These are phyloP conservation scores for Globisporangium irregulare DNA, from an alignment of 352 stramenopile genomes.

Conservation along the genomic window DNA sequence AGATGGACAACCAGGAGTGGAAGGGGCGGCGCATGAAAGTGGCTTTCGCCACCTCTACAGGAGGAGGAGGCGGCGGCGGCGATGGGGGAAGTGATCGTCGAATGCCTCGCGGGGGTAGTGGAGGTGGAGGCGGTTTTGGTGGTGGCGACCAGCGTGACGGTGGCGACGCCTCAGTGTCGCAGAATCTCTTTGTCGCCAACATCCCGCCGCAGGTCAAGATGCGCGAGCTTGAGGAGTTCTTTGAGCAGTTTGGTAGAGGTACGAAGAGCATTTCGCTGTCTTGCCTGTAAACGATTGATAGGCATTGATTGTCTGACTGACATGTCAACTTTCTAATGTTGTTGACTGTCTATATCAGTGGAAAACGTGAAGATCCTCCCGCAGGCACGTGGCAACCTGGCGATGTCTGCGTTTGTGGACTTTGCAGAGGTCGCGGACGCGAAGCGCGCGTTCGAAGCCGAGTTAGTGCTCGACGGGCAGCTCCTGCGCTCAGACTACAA, in stretches of 20 bases:
- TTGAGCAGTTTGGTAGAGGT: constrained; percentile 54
- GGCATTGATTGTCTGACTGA: background rate
- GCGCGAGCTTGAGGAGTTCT: constrained; percentile 51
- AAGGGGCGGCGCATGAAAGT: constrained; percentile 41
- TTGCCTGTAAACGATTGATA: background rate
- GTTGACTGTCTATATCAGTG: constrained; percentile 25
- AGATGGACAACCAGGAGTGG: constrained; percentile 55
- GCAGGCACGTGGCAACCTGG: constrained; percentile 32
- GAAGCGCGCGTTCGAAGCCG: constrained; percentile 39
- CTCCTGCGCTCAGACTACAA: constrained; percentile 57
- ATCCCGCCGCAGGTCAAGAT: constrained; percentile 64
- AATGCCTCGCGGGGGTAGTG: background rate
- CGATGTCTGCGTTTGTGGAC: constrained; percentile 70
- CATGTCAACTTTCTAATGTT: background rate
- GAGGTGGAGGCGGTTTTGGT: background rate
- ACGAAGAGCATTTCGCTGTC: background rate
- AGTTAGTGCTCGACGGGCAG: constrained; percentile 39
- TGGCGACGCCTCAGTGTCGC: constrained; percentile 20
- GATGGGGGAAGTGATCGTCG: constrained; percentile 1
- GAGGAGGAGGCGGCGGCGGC: background rate
- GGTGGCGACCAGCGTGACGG: background rate
- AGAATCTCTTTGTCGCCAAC: constrained; percentile 63
- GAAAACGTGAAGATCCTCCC: constrained; percentile 65
- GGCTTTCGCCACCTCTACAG: constrained; percentile 32
- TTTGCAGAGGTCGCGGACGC: constrained; percentile 40